A percentile compares a stretch with the other conserved stretches of the same genome.
phyloP scores from a whole-genome alignment of 1,139 yeast species.

The Zygosaccharomyces sapae region DNA sequence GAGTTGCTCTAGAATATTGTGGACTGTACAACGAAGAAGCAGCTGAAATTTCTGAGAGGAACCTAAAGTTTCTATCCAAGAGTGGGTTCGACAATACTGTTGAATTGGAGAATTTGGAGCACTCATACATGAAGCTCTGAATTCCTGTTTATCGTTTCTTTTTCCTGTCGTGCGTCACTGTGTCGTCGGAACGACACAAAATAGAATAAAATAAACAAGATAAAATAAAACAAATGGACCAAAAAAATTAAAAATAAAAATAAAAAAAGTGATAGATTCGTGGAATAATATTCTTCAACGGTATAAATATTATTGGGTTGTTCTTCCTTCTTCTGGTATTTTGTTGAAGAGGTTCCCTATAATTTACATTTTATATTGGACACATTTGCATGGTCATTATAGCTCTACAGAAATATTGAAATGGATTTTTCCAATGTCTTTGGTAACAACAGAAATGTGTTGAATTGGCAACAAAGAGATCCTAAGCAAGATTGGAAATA shows the following conservation, averaged over 20 bases:
- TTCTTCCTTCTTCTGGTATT: background rate
- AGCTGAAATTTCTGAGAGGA: constrained; percentile 41
- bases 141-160: background rate
- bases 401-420: constrained; percentile 1
- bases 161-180: constrained; percentile 2
- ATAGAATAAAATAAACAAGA: background rate
- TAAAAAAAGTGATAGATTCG: background rate
- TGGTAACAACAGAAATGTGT: constrained; percentile 10
- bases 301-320: background rate
- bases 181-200: constrained; percentile 2
- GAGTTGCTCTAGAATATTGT: constrained; percentile 50
- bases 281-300: background rate
- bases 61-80: constrained; percentile 33
- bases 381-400: constrained; percentile 1
- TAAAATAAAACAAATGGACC: constrained; percentile 2
- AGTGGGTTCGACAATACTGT: constrained; percentile 33
- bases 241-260: background rate
- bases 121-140: constrained; percentile 14
- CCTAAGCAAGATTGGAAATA: constrained; percentile 13
- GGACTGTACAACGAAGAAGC: constrained; percentile 56
- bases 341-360: background rate
- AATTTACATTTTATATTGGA: background rate
- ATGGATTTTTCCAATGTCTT: constrained; percentile 12
- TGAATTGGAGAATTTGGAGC: constrained; percentile 23
- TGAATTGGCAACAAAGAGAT: constrained; percentile 10